Evolutionary conservation across 257 asterid genomes (phyloP), one percentile per base, ranked within the genome.

Genomic region (Przewalskia tangutica): DNA sequence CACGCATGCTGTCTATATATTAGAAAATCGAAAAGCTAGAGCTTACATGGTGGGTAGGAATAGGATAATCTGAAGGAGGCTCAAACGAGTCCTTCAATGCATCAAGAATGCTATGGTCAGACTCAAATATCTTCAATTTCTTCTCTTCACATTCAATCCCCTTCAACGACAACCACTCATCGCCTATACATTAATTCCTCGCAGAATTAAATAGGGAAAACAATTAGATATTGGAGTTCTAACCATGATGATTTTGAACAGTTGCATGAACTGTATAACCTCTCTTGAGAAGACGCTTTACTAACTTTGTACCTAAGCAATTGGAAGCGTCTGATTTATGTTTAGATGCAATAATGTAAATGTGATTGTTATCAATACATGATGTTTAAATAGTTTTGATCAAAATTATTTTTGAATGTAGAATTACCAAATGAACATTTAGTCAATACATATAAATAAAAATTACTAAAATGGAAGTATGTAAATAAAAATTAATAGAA

Each of bases 191-290:
- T 38, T 65, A 32, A 32, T 65, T 32, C 36, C 0, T 27, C 23
- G 48, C 18, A n/a, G n/a, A n/a, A n/a, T n/a, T n/a, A n/a, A n/a
- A n/a, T n/a, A n/a, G n/a, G n/a, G n/a, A n/a, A n/a, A n/a, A n/a
- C n/a, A n/a, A n/a, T n/a, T n/a, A n/a, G n/a, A n/a, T n/a, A n/a
- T n/a, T n/a, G n/a, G n/a, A n/a, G n/a, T n/a, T n/a, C n/a, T n/a
- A n/a, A 73, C 79, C 79, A n/a, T n/a, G n/a, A 7, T 50, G 95
- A 79, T 84, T 82, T 85, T 89, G 89, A 64, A 91, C 73, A 63
- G 99, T 94, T 75, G 99, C 99, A 89, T 95, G 98, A 34, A 95
- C 98, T 82, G 91, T 86, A 85, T 94, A 95, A 51, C 97, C 99
- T 67, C 93, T 85, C 48, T 79, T 89, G 70, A 95, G 87, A 34